Evolutionary conservation across 148 eudicot species (phyloP), one percentile per base, ranked within the genome.

Genomic region (Dianthus caryophyllus): DNA sequence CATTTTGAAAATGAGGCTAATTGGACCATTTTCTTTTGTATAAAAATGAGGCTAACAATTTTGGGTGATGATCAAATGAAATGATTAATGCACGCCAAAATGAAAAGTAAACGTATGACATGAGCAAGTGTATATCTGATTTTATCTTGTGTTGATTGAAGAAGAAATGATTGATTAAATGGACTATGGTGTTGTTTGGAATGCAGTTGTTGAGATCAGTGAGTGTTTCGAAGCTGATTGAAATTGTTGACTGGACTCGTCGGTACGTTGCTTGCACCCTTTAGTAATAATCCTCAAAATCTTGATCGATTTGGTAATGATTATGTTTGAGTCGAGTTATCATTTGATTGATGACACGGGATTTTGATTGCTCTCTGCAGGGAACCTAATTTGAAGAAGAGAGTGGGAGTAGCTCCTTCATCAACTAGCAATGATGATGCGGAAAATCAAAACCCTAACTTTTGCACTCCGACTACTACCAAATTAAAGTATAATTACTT

Each of bases 391-490:
- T 75, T 84, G 73, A 92, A 89, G 89, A 87, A 82, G 75, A 81
- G 91, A 63, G 90, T 83, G 57, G 89, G 83, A 5, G 15, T 57
- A 6, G 69, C 29, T 61, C 86, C 78, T 55, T 77, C 76, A 47
- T 62, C 69, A 30, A 29, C 12, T 58, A 6, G 47, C 76, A 66
- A 57, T 17, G 83, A 85, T 43, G 87, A 86, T 31, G 65, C 75
- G 11, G 98, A 90, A 81, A 90, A 94, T 78, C 86, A 79, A 64
- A 79, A 90, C 59, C 97, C 98, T 21, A 86, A 94, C 70, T 75
- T 77, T 4, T 76, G 67, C 27, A 72, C 89, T 25, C 76, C 71
- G 11, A 70, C 63, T 67, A 64, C 78, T 49, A 49, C 58, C 24
- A 69, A 77, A 46, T 77, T 74, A 26, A 61, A 22, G 90, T 87